phyloP scores from a whole-genome alignment of 2,329 filamentous ascomycete species.

The Helminthosporium solani region DNA sequence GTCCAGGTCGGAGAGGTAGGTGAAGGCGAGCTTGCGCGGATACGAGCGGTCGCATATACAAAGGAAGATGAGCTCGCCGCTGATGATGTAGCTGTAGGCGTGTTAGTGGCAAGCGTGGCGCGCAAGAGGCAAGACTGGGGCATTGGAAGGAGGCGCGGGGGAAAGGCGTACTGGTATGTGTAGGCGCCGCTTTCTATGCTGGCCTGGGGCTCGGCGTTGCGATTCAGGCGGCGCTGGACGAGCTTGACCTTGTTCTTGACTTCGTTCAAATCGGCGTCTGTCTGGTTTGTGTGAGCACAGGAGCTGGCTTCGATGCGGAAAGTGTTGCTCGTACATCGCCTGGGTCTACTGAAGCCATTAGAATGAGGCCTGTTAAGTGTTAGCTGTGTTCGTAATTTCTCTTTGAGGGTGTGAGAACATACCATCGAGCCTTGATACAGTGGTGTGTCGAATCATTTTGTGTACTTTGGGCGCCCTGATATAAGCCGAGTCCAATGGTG shows the following conservation, averaged over 20 bases:
- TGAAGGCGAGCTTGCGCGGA: slow-evolving; percentile 97
- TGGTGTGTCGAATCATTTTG: slow-evolving; percentile 54
- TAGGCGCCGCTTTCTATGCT: slow-evolving; percentile 84
- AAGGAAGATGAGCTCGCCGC: slow-evolving; percentile 81
- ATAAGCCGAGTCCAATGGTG: neutral
- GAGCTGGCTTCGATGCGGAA: slow-evolving; percentile 4
- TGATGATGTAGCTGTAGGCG: slow-evolving; percentile 74
- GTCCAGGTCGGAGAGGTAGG: slow-evolving; percentile 90
- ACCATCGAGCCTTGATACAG: slow-evolving; percentile 94
- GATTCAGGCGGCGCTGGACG: slow-evolving; percentile 82
- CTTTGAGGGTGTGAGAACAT: slow-evolving; percentile 8
- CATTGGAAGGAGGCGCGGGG: neutral
- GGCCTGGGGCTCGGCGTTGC: slow-evolving; percentile 86
- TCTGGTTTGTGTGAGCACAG: slow-evolving; percentile 42
- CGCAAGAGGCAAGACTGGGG: neutral
- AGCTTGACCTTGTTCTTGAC: slow-evolving; percentile 90
- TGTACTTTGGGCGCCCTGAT: neutral
- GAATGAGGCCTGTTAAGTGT: slow-evolving; percentile 71
- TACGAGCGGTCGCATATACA: slow-evolving; percentile 92
- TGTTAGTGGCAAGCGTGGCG: slow-evolving; percentile 2
- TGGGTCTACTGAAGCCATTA: slow-evolving; percentile 93
- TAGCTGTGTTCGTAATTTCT: slow-evolving; percentile 14
- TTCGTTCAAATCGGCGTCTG: slow-evolving; percentile 75
- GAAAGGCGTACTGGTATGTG: slow-evolving; percentile 72
- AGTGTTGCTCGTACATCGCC: slow-evolving; percentile 59